Conservation (phyloP, 345 rosid genomes). For the Ricinus communis region DNA sequence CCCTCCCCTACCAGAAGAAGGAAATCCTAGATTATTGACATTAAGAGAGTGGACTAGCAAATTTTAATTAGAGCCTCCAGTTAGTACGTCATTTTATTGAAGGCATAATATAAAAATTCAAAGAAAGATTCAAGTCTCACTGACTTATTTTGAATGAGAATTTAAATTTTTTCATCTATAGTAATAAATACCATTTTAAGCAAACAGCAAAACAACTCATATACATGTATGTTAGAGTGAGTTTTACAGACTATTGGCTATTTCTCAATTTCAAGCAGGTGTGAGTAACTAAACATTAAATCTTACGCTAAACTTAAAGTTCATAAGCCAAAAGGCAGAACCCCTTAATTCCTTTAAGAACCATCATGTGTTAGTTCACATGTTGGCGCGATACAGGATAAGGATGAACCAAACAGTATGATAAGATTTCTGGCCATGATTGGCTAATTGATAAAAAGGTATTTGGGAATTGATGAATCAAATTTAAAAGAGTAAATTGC, state of each 20-base stretch:
- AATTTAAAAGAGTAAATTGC: background rate
- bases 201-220: background rate
- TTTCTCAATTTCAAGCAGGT: background rate
- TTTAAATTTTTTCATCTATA: background rate
- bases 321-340: background rate
- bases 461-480: background rate
- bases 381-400: background rate
- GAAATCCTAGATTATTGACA: background rate
- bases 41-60: background rate
- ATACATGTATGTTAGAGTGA: background rate
- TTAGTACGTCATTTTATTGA: too few relatives aligned
- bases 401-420: background rate
- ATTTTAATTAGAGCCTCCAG: background rate
- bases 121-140: background rate
- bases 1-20: too few relatives aligned
- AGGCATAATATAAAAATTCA: background rate
- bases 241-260: background rate
- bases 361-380: background rate
- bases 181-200: background rate
- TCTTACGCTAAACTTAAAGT: background rate
- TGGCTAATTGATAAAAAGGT: background rate
- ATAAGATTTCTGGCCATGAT: background rate
- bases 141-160: background rate
- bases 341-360: background rate
- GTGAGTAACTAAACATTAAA: background rate